These are phyloP conservation scores for Arthrobotrys entomopaga DNA, from an alignment of 2,329 filamentous ascomycete species.

Conservation along the genomic window DNA sequence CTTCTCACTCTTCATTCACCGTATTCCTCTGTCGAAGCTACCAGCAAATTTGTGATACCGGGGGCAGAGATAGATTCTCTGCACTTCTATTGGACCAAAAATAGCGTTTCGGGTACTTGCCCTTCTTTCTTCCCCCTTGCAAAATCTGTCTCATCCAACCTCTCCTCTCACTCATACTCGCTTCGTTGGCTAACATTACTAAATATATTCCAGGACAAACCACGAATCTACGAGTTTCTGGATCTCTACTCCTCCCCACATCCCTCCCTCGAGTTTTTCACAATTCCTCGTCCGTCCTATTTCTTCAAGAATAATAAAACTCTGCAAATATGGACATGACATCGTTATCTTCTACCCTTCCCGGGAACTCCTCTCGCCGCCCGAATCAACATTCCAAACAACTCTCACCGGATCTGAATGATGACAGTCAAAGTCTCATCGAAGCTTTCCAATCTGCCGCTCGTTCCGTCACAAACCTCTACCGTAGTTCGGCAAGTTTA, in stretches of 20 bases:
- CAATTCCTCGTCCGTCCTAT: neutral
- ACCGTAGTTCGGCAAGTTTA: slow-evolving; percentile 44
- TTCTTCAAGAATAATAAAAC: neutral
- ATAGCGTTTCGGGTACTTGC: slow-evolving; percentile 7
- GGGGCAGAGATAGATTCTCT: slow-evolving; percentile 34
- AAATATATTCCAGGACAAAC: slow-evolving; percentile 24
- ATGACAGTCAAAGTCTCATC: slow-evolving; percentile 43
- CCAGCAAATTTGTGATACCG: slow-evolving; percentile 16
- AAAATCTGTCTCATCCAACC: slow-evolving; percentile 11
- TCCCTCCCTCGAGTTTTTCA: slow-evolving; percentile 1
- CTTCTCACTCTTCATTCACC: neutral
- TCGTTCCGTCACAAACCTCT: slow-evolving; percentile 51
- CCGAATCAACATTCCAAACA: slow-evolving; percentile 26
- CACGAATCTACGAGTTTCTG: neutral
- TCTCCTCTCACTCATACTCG: neutral
- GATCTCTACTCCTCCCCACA: neutral
- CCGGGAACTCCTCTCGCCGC: slow-evolving; percentile 26
- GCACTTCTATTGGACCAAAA: neutral
- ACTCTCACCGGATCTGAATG: slow-evolving; percentile 35
- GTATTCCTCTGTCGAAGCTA: slow-evolving; percentile 7
- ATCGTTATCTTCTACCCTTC: slow-evolving; percentile 50
- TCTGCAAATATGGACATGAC: slow-evolving; percentile 50
- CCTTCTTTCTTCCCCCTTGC: neutral
- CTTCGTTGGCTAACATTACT: slow-evolving; percentile 10
- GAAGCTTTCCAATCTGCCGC: slow-evolving; percentile 49